Evolutionary conservation across 345 rosid species (phyloP).

Genomic region (Heritiera littoralis): DNA sequence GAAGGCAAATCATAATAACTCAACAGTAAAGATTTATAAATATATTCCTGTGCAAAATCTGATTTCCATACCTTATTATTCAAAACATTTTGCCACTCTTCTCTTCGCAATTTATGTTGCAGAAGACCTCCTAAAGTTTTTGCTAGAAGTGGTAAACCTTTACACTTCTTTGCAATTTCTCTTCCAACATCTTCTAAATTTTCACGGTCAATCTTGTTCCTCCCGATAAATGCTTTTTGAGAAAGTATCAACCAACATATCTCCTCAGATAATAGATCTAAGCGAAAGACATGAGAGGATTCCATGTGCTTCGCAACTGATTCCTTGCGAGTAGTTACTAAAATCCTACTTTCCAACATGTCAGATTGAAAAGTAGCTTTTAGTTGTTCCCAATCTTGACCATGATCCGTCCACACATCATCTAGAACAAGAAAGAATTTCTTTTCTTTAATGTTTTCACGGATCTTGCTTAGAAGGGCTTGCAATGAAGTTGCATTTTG

Average conservation of each 20-base stretch:
- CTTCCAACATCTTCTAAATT: neutral
- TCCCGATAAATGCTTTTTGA: neutral
- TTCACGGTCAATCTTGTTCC: neutral
- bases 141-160: neutral
- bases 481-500: too few species aligned
- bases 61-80: neutral
- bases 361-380: neutral
- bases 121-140: neutral
- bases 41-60: neutral
- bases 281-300: neutral
- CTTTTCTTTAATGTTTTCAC: neutral
- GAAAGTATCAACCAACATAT: neutral
- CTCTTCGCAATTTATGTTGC: neutral
- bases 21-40: neutral
- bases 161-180: neutral
- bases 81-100: slow-evolving; percentile 12
- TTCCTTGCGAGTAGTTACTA: slow-evolving; percentile 1
- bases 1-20: slow-evolving; percentile 7
- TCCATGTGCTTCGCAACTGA: neutral
- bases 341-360: neutral
- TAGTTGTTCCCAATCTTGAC: neutral
- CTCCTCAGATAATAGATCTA: neutral
- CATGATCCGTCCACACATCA: slow-evolving; percentile 5
- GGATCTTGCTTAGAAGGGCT: neutral
- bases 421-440: slow-evolving; percentile 16